These are phyloP conservation scores for Diaporthe caulivora DNA, from an alignment of 2,329 filamentous ascomycete genomes.

Conservation along the genomic window DNA sequence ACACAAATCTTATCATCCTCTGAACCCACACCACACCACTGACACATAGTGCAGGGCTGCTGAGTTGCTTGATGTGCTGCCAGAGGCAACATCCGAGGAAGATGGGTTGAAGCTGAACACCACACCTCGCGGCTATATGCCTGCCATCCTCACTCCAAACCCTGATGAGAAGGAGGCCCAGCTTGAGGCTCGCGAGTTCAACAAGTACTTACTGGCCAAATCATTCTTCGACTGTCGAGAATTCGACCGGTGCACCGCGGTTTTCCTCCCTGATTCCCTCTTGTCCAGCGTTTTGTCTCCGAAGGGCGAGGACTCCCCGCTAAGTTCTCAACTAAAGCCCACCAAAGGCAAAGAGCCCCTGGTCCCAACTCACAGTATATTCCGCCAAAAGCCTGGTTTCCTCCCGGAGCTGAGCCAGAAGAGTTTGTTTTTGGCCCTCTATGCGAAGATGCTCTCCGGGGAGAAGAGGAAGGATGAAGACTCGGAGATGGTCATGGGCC, in stretches of 20 bases:
- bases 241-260: slow-evolving; percentile 91
- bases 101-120: slow-evolving; percentile 64
- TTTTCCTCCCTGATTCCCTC: slow-evolving; percentile 86
- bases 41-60: slow-evolving; percentile 76
- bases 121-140: slow-evolving; percentile 54
- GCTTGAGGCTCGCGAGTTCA: slow-evolving; percentile 83
- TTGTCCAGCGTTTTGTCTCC: slow-evolving; percentile 74
- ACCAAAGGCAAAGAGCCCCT: slow-evolving; percentile 74
- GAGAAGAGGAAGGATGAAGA: slow-evolving; percentile 98
- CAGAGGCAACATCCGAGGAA: slow-evolving; percentile 65
- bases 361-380: slow-evolving; percentile 41
- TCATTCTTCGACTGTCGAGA: slow-evolving; percentile 96
- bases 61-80: slow-evolving; percentile 89
- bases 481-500: slow-evolving; percentile 96
- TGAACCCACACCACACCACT: neutral
- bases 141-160: slow-evolving; percentile 65
- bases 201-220: slow-evolving; percentile 90
- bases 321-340: slow-evolving; percentile 68
- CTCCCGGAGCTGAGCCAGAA: slow-evolving; percentile 83
- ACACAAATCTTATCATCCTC: too few relatives aligned
- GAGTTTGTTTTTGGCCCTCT: slow-evolving; percentile 90
- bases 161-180: slow-evolving; percentile 78
- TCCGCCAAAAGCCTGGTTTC: slow-evolving; percentile 39
- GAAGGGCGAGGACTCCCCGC: slow-evolving; percentile 53
- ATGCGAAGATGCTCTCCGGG: slow-evolving; percentile 91